Evolutionary conservation across 306 rosid genomes (phyloP), one percentile per base, ranked within the genome.

Genomic region (Abrus pulchellus): DNA sequence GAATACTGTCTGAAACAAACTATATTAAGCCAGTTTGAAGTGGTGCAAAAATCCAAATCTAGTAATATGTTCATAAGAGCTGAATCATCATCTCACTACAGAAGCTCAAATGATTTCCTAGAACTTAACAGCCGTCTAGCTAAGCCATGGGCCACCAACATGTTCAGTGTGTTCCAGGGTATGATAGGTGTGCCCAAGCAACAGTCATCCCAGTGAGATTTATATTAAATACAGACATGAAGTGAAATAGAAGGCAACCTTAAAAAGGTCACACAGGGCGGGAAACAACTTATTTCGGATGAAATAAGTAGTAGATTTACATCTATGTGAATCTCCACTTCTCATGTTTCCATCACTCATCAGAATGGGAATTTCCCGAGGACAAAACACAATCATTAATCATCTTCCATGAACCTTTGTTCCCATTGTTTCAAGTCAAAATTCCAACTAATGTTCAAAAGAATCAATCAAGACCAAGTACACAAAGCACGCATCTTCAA

Each of bases 71-170:
- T 56, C 5, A 0, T 6, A 34, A 11, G 52, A 63, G 7, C 47
- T 14, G 81, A 70, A 10, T 59, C 65, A 28, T 43, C 5, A 13
- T 70, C 5, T 44, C 59, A 56, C 54, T 44, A 43, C 40, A 62
- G 43, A 28, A 32, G n/a, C 66, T 55, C 28, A 66, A 64, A 28
- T 55, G 62, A 43, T 61, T 82, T 6, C 14, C 68, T 30, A 74
- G 45, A 56, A 40, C 20, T 50, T 8, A 40, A 50, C 12, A 38
- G 20, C 67, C 4, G 20, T 27, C 13, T 20, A 66, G 60, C 75
- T 13, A 68, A n/a, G 12, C 40, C 40, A 6, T 0, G 47, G 44
- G 44, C 59, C 70, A 33, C 9, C 2, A 63, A 28, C 30, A 55
- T 47, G 33, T 9, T 47, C 6, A 64, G 27, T 28, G 13, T n/a